Evolutionary conservation across 202 grass and related monocot species (phyloP).

Genomic region (Alloteropsis angusta): DNA sequence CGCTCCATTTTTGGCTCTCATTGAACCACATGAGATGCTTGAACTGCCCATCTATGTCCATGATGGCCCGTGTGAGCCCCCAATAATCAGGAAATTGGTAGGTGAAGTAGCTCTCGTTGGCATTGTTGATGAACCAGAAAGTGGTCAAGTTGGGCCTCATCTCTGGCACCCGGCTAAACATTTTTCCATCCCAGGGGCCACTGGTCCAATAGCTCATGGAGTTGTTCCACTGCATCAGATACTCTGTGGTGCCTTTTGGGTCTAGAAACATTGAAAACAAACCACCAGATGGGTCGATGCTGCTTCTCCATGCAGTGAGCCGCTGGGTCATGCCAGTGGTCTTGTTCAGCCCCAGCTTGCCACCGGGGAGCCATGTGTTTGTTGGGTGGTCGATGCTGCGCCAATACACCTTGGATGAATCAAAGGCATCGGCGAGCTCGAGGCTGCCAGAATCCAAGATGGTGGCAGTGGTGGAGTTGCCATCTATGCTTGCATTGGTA

Average conservation of each 20-base stretch:
- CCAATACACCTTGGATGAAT: slow-evolving; percentile 49
- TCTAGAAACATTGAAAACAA: slow-evolving; percentile 48
- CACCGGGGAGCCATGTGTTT: slow-evolving; percentile 44
- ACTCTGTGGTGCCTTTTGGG: slow-evolving; percentile 32
- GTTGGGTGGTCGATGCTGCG: slow-evolving; percentile 58
- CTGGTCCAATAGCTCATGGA: slow-evolving; percentile 42
- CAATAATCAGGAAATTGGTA: slow-evolving; percentile 16
- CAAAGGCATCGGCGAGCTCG: slow-evolving; percentile 32
- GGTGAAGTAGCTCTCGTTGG: slow-evolving; percentile 45
- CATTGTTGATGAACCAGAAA: slow-evolving; percentile 29
- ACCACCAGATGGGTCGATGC: slow-evolving; percentile 29
- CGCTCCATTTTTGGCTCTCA: not conserved
- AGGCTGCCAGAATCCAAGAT: slow-evolving; percentile 56
- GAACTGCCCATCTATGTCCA: slow-evolving; percentile 21
- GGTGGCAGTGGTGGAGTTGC: slow-evolving; percentile 35
- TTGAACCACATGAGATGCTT: not conserved
- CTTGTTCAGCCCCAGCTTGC: slow-evolving; percentile 51
- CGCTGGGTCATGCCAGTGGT: slow-evolving; percentile 32
- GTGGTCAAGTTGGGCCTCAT: slow-evolving; percentile 21
- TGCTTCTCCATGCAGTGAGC: slow-evolving; percentile 48
- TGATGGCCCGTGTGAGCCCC: slow-evolving; percentile 22
- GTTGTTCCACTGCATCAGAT: slow-evolving; percentile 50
- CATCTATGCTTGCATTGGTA: slow-evolving; percentile 22
- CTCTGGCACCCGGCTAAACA: slow-evolving; percentile 47
- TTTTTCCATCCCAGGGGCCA: slow-evolving; percentile 38